A percentile compares a stretch with the other conserved stretches of the same genome.
These are phyloP conservation scores for Infundibulicybe gibba DNA, from an alignment of 768 basidiomycete genomes.

Conservation along the genomic window DNA sequence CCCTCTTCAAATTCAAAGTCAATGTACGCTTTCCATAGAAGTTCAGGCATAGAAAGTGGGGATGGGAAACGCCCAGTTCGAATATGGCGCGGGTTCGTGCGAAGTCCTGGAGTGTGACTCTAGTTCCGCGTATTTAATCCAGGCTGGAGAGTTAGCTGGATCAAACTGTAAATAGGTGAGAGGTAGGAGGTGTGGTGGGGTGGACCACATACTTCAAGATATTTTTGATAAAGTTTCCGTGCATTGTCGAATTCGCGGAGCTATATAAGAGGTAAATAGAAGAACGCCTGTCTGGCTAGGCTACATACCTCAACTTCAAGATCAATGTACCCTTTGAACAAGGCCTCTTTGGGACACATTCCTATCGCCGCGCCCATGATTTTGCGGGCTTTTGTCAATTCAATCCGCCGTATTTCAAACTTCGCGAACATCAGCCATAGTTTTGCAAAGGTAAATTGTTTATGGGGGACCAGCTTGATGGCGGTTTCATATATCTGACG, in stretches of 20 bases:
- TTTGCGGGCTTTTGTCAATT: conserved; percentile 82
- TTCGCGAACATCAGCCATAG: conserved; percentile 91
- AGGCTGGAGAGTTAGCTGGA: conserved; percentile 85
- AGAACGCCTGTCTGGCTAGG: neutral
- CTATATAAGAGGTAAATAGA: conserved; percentile 25
- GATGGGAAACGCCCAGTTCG: conserved; percentile 86
- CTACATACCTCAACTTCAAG: conserved; percentile 79
- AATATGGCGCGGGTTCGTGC: conserved; percentile 90
- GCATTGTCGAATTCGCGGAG: conserved; percentile 95
- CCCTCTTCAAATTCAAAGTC: conserved; percentile 96
- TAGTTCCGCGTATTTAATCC: conserved; percentile 95
- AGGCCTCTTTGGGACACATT: conserved; percentile 91
- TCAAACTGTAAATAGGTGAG: conserved; percentile 54
- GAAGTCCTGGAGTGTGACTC: conserved; percentile 87
- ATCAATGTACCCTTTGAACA: conserved; percentile 97
- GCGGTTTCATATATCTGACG: conserved; percentile 93
- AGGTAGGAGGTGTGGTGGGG: conserved; percentile 1
- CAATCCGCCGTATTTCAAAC: conserved; percentile 85
- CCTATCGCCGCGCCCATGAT: conserved; percentile 89
- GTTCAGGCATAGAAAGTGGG: conserved; percentile 90
- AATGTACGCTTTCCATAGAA: conserved; percentile 93
- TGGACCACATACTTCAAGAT: conserved; percentile 66
- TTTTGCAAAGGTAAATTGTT: conserved; percentile 96
- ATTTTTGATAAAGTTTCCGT: conserved; percentile 89
- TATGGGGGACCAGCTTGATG: conserved; percentile 87